phyloP scores from a whole-genome alignment of 1,284 basidiomycete genomes.

The Omphalotus olearius region DNA sequence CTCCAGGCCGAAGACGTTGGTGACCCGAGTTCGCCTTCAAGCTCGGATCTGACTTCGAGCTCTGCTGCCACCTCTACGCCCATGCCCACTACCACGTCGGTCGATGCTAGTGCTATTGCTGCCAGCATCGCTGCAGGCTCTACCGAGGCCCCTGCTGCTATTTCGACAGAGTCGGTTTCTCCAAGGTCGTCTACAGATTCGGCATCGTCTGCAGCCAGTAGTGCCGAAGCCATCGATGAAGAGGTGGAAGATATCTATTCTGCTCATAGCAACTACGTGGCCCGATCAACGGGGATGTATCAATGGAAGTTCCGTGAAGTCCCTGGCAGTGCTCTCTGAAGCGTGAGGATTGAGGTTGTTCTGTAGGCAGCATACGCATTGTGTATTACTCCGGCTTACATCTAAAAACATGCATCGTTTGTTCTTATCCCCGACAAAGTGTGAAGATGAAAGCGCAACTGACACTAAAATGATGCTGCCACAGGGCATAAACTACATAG shows the following conservation, averaged over 20 bases:
- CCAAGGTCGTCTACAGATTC: slow-evolving; percentile 15
- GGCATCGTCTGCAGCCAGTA: slow-evolving; percentile 21
- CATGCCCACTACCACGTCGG: slow-evolving; percentile 15
- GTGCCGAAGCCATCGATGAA: slow-evolving; percentile 21
- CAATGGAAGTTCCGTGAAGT: too few species aligned
- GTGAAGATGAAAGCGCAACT: too few species aligned
- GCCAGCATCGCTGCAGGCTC: slow-evolving; percentile 18
- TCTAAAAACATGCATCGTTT: too few species aligned
- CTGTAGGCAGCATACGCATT: too few species aligned
- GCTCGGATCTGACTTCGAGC: slow-evolving; percentile 2
- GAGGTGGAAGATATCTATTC: neutral
- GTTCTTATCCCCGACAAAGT: too few species aligned
- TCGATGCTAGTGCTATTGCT: slow-evolving; percentile 28
- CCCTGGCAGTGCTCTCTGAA: too few species aligned
- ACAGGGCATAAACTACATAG: too few species aligned
- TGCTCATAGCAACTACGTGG: too few species aligned
- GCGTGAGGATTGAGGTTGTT: too few species aligned
- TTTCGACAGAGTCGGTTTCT: slow-evolving; percentile 11
- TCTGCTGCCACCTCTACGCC: slow-evolving; percentile 14
- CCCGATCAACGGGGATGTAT: too few species aligned
- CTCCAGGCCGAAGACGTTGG: slow-evolving; percentile 11
- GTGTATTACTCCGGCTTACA: too few species aligned
- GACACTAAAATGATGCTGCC: too few species aligned
- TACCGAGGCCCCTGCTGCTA: neutral
- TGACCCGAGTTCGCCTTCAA: neutral